phyloP scores from a whole-genome alignment of 2,329 filamentous ascomycete genomes.

The Dryadomyces quercivorus region DNA sequence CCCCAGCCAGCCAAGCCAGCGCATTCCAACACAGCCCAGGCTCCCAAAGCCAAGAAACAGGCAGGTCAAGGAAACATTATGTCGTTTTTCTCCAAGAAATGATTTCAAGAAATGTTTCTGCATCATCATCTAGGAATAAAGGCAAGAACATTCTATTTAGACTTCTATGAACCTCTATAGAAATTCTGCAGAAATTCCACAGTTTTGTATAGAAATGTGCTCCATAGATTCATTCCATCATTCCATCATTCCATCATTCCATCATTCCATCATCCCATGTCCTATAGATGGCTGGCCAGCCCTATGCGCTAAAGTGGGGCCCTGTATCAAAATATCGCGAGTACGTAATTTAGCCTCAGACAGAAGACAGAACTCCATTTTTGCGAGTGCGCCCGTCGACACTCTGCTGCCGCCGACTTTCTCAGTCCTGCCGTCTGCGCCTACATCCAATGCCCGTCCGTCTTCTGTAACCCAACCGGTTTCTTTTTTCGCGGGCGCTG shows the following conservation, averaged over 20 bases:
- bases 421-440: neutral
- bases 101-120: neutral
- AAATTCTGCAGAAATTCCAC: too few species aligned
- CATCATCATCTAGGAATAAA: too few species aligned
- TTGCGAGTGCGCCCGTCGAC: neutral
- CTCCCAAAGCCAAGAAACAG: slow-evolving; percentile 40
- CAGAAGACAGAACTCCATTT: neutral
- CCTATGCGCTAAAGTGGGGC: neutral
- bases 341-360: neutral
- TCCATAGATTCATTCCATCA: too few species aligned
- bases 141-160: too few species aligned
- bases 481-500: neutral
- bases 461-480: neutral
- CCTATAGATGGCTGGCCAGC: too few species aligned
- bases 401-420: neutral
- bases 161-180: too few species aligned
- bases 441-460: neutral
- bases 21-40: slow-evolving; percentile 30
- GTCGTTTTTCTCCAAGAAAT: slow-evolving; percentile 85
- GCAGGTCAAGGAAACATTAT: slow-evolving; percentile 69
- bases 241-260: too few species aligned
- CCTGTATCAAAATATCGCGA: neutral
- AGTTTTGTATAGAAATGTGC: too few species aligned
- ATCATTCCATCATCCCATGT: too few species aligned
- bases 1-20: slow-evolving; percentile 34